These are phyloP conservation scores for Hordeum pubiflorum DNA, from an alignment of 202 grass and related monocot genomes.

Conservation along the genomic window DNA sequence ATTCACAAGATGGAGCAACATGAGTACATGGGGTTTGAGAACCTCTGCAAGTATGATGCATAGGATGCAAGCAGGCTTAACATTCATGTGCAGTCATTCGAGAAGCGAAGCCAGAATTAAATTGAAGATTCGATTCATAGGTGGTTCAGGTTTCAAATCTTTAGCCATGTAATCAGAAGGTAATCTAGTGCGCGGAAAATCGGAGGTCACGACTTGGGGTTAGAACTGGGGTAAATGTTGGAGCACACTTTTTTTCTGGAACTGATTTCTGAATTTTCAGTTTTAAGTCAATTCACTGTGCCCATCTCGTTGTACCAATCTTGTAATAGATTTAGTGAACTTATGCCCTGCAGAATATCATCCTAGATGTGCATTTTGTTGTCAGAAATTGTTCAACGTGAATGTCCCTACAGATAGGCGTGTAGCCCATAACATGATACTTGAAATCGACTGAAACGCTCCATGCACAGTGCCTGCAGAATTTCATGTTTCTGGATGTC, in stretches of 20 bases:
- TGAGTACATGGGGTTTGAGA: conserved; percentile 82
- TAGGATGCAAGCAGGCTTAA: conserved; percentile 17
- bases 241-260: neutral
- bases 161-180: neutral
- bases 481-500: neutral
- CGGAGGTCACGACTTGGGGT: neutral
- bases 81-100: neutral
- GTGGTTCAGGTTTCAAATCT: neutral
- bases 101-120: neutral
- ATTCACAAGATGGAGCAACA: conserved; percentile 48
- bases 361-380: neutral
- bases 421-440: neutral
- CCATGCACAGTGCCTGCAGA: neutral
- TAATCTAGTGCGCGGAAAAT: neutral
- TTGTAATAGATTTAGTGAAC: neutral
- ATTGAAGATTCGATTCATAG: neutral
- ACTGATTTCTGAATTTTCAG: neutral
- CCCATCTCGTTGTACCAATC: conserved; percentile 20
- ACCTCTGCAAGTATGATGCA: conserved; percentile 62
- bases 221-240: conserved; percentile 8
- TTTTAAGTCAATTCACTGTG: neutral
- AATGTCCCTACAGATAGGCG: neutral
- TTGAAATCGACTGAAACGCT: too few species aligned
- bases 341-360: conserved; percentile 2
- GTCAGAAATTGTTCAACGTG: neutral